Percentiles rank a stretch among this genome's conserved stretches.
Evolutionary conservation across 257 asterid genomes (phyloP).

Genomic region (Ajuga chamaepitys): DNA sequence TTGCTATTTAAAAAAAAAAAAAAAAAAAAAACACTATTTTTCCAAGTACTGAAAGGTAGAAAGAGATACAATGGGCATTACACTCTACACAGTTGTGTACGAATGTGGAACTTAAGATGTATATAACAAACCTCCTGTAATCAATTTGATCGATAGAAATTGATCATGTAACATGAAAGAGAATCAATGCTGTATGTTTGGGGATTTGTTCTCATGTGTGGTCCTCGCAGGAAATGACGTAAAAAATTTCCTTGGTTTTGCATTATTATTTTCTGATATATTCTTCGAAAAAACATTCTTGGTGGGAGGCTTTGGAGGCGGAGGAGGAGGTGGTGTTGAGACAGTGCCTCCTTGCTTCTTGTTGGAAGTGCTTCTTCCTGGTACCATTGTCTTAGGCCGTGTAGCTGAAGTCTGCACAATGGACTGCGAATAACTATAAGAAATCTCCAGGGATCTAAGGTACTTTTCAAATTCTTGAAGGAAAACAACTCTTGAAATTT

Average conservation of each 20-base stretch:
- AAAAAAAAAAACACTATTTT: too few relatives aligned
- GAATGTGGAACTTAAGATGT: not conserved
- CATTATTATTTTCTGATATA: conserved; percentile 19
- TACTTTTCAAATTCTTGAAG: not conserved
- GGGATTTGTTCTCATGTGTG: conserved; percentile 48
- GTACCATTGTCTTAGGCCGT: conserved; percentile 38
- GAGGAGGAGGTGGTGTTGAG: conserved; percentile 44
- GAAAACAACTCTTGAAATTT: not conserved
- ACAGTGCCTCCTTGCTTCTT: conserved; percentile 27
- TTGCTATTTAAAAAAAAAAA: too few relatives aligned
- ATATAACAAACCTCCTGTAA: not conserved
- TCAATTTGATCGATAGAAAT: not conserved
- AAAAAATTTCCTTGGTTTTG: conserved; percentile 9
- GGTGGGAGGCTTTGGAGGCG: conserved; percentile 27
- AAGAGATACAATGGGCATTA: too few relatives aligned
- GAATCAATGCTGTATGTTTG: conserved; percentile 41
- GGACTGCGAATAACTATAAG: too few relatives aligned
- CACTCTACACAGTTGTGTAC: too few relatives aligned
- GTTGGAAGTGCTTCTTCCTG: conserved; percentile 38
- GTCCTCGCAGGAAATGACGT: conserved; percentile 24
- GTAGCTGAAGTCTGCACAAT: conserved; percentile 32
- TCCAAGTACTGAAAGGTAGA: too few relatives aligned
- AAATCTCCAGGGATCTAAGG: too few relatives aligned
- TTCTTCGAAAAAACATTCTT: conserved; percentile 33
- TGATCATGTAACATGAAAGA: not conserved